phyloP scores from a whole-genome alignment of 1,284 basidiomycete genomes.

The Melanopsichium pennsylvanicum region DNA sequence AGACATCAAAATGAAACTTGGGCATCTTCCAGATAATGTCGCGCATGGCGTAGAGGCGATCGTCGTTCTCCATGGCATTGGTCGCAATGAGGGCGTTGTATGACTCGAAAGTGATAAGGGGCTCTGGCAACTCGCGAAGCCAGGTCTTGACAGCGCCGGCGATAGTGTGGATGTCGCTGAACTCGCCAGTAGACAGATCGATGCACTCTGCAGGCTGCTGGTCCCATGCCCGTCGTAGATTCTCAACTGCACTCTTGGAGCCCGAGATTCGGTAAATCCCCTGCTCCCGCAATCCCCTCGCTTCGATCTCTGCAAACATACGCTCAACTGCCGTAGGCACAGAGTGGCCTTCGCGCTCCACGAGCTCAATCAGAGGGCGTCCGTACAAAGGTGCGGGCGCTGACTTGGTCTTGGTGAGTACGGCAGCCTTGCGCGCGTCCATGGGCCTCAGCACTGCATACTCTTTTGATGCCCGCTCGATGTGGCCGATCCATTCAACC shows the following conservation, averaged over 20 bases:
- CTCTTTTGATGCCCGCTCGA: constrained; percentile 46
- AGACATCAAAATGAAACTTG: constrained; percentile 56
- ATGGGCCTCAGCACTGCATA: constrained; percentile 11
- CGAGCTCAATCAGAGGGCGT: constrained; percentile 46
- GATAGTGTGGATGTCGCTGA: constrained; percentile 62
- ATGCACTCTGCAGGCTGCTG: constrained; percentile 50
- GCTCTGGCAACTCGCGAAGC: constrained; percentile 64
- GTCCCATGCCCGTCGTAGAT: constrained; percentile 48
- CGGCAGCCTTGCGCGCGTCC: constrained; percentile 18
- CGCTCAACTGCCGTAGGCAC: constrained; percentile 60
- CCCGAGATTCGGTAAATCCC: constrained; percentile 65
- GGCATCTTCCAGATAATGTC: constrained; percentile 61
- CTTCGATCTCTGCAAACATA: constrained; percentile 63
- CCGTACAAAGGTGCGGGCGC: constrained; percentile 47
- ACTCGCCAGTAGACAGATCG: constrained; percentile 52
- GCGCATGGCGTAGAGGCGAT: constrained; percentile 59
- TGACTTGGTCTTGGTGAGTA: constrained; percentile 6
- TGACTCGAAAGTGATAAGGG: constrained; percentile 60
- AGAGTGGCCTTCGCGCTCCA: constrained; percentile 45
- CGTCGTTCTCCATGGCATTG: constrained; percentile 58
- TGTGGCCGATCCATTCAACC: constrained; percentile 51
- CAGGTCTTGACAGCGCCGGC: constrained; percentile 62
- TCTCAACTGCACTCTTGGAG: constrained; percentile 57
- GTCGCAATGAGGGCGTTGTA: constrained; percentile 61
- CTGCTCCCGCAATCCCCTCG: constrained; percentile 61